phyloP scores from a whole-genome alignment of 345 rosid species.

The Citropsis articulata region DNA sequence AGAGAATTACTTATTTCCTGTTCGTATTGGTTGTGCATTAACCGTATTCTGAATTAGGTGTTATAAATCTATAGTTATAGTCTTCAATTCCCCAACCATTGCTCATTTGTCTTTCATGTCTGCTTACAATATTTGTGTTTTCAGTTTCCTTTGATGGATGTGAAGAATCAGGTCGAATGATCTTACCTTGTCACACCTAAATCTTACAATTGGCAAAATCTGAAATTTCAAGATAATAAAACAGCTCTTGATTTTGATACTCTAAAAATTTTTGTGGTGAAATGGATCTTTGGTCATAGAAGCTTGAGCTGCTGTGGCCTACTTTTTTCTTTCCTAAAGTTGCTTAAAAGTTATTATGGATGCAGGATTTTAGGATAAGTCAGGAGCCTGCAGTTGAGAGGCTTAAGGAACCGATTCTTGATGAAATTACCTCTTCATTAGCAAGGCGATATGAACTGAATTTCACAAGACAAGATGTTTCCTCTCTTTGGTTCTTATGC shows the following conservation, averaged over 20 bases:
- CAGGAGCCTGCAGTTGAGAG: slow-evolving; percentile 69
- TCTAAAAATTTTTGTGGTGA: not conserved
- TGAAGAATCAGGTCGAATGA: not conserved
- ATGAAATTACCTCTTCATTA: slow-evolving; percentile 67
- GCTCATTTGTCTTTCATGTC: not conserved
- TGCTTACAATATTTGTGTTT: not conserved
- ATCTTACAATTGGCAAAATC: not conserved
- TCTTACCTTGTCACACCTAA: not conserved
- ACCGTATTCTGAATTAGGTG: not conserved
- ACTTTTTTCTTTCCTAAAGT: not conserved
- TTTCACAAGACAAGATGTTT: slow-evolving; percentile 68
- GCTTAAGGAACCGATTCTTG: slow-evolving; percentile 79
- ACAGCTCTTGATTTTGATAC: not conserved
- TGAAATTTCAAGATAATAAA: too few species aligned
- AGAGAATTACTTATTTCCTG: not conserved
- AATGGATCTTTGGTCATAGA: not conserved
- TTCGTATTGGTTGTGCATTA: not conserved
- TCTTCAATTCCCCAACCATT: not conserved
- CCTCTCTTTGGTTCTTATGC: slow-evolving; percentile 94
- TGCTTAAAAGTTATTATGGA: slow-evolving; percentile 16
- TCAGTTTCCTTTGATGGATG: not conserved
- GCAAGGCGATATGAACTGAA: slow-evolving; percentile 51
- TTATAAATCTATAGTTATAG: not conserved
- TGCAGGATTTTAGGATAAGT: slow-evolving; percentile 55
- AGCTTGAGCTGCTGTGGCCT: not conserved